Conservation (phyloP, 495 filamentous ascomycete genomes). For the Letharia lupina region DNA sequence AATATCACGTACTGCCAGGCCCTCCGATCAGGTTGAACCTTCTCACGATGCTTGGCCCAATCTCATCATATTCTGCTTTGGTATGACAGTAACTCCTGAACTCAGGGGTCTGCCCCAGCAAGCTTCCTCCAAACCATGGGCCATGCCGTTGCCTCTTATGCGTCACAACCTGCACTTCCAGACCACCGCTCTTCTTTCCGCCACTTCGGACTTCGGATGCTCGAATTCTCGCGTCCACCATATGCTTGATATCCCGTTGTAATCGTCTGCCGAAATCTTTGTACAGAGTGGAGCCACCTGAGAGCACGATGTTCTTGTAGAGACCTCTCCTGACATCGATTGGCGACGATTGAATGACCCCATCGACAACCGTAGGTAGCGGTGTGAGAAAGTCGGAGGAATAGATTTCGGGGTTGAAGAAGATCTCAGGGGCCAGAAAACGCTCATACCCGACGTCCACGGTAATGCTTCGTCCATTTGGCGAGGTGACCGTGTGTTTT, state of each 20-base stretch:
- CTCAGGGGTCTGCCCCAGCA: slow-evolving; percentile 97
- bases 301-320: slow-evolving; percentile 99
- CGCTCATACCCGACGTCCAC: slow-evolving; percentile 97
- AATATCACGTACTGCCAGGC: slow-evolving; percentile 55
- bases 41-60: slow-evolving; percentile 88
- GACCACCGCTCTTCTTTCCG: slow-evolving; percentile 65
- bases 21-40: slow-evolving; percentile 74
- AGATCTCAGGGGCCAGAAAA: slow-evolving; percentile 96
- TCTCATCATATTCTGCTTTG: slow-evolving; percentile 92
- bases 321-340: slow-evolving; percentile 95
- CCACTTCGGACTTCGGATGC: slow-evolving; percentile 89
- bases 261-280: slow-evolving; percentile 93
- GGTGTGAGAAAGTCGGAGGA: slow-evolving; percentile 96
- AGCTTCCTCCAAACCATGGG: slow-evolving; percentile 94
- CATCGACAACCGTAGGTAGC: slow-evolving; percentile 85
- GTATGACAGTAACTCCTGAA: slow-evolving; percentile 98
- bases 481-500: slow-evolving; percentile 77
- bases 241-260: slow-evolving; percentile 91
- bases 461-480: slow-evolving; percentile 72
- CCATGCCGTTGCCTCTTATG: slow-evolving; percentile 95
- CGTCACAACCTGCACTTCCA: slow-evolving; percentile 93
- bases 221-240: slow-evolving; percentile 85
- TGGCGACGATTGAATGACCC: slow-evolving; percentile 91
- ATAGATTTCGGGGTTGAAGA: slow-evolving; percentile 99
- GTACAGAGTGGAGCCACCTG: slow-evolving; percentile 92